Percentiles rank a stretch among this genome's conserved stretches.
These are phyloP conservation scores for Daldinia decipiens DNA, from an alignment of 495 filamentous ascomycete species.

Conservation along the genomic window DNA sequence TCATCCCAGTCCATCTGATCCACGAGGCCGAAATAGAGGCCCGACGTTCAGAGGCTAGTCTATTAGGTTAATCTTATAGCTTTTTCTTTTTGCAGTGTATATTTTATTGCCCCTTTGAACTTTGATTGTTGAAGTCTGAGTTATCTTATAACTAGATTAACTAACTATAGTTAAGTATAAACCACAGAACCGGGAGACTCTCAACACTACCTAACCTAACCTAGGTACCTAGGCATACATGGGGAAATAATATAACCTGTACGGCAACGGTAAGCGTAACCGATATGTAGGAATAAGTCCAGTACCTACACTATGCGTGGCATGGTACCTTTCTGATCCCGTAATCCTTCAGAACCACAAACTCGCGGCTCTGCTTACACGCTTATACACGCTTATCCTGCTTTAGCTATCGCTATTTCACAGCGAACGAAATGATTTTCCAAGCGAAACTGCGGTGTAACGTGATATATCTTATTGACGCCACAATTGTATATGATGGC, in stretches of 20 bases:
- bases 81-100: neutral
- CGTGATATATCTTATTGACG: conserved; percentile 20
- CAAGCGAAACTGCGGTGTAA: conserved; percentile 32
- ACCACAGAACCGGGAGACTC: neutral
- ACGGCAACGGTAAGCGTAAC: conserved; percentile 3
- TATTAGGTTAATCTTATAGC: neutral
- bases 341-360: conserved; percentile 34
- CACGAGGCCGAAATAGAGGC: conserved; percentile 7
- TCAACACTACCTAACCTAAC: neutral
- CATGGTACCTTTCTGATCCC: conserved; percentile 28
- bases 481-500: conserved; percentile 6
- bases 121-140: neutral
- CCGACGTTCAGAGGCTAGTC: neutral
- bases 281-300: conserved; percentile 12
- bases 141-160: neutral
- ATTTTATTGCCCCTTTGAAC: neutral
- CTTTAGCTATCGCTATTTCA: conserved; percentile 15
- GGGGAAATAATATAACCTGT: neutral
- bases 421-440: neutral
- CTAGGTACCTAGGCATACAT: neutral
- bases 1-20: neutral
- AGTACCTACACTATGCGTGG: neutral
- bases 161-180: neutral
- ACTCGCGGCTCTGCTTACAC: conserved; percentile 29
- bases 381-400: conserved; percentile 13